These are phyloP conservation scores for Penicillium hesseltinei DNA, from an alignment of 2,329 filamentous ascomycete genomes.

Conservation along the genomic window DNA sequence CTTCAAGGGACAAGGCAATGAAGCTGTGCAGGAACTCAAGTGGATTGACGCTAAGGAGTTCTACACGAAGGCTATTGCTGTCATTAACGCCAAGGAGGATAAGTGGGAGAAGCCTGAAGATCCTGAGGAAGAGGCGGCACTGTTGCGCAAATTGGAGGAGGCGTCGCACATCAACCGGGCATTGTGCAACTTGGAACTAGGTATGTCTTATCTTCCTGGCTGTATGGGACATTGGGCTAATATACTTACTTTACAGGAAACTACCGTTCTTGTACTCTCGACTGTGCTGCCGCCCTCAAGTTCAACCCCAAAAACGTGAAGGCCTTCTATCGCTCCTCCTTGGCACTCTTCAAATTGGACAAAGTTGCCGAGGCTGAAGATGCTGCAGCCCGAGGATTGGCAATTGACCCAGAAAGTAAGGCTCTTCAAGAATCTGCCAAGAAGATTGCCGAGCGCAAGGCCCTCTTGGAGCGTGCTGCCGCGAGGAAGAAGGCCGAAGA, in stretches of 20 bases:
- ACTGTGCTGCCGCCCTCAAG: constrained; percentile 75
- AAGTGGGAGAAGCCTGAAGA: constrained; percentile 53
- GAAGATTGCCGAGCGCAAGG: constrained; percentile 62
- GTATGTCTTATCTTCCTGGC: constrained; percentile 43
- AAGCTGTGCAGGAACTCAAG: constrained; percentile 69
- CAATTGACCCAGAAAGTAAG: constrained; percentile 68
- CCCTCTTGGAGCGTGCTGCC: constrained; percentile 55
- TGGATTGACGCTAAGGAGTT: constrained; percentile 87
- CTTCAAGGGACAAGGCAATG: constrained; percentile 91
- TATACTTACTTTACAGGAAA: constrained; percentile 57
- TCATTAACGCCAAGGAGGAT: constrained; percentile 64
- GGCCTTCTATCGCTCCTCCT: constrained; percentile 81
- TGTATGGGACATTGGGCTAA: not conserved
- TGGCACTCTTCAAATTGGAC: constrained; percentile 74
- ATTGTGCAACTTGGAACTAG: constrained; percentile 81
- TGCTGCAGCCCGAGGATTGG: constrained; percentile 70
- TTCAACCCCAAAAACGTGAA: constrained; percentile 82
- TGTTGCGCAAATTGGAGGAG: constrained; percentile 67
- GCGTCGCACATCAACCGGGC: constrained; percentile 82
- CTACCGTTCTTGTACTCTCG: constrained; percentile 79
- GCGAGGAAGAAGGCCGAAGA: constrained; percentile 54
- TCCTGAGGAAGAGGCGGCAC: constrained; percentile 56
- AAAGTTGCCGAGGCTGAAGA: constrained; percentile 78
- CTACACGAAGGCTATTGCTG: constrained; percentile 79
- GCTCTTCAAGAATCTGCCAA: constrained; percentile 61